A percentile compares a stretch with the other conserved stretches of the same genome.
Evolutionary conservation across 768 basidiomycete genomes (phyloP).

Genomic region (Kwoniella sp.): DNA sequence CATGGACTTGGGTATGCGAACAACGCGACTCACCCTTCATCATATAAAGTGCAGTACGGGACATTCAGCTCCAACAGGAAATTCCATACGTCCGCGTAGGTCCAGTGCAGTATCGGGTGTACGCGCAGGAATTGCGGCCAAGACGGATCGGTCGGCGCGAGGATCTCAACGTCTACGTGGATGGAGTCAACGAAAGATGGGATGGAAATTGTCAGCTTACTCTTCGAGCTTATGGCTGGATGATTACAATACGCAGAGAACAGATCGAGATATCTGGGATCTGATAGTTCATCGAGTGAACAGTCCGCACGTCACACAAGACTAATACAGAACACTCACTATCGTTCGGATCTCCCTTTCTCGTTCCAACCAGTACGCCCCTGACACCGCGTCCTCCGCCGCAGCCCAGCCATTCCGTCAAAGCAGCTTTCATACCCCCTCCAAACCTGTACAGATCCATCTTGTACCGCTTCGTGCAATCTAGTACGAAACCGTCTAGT

Average conservation of each 20-base stretch:
- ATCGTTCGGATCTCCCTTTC: slow-evolving; percentile 89
- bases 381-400: slow-evolving; percentile 60
- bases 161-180: slow-evolving; percentile 29
- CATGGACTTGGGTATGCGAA: background rate
- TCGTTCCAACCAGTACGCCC: slow-evolving; percentile 85
- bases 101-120: slow-evolving; percentile 96
- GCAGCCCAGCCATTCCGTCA: slow-evolving; percentile 70
- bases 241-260: no score
- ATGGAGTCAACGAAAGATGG: background rate
- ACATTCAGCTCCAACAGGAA: slow-evolving; percentile 75
- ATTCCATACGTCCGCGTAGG: slow-evolving; percentile 83
- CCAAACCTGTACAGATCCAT: slow-evolving; percentile 72
- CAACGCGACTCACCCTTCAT: slow-evolving; percentile 70
- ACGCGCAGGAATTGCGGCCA: slow-evolving; percentile 91
- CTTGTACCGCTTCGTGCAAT: slow-evolving; percentile 66
- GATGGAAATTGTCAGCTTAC: no score
- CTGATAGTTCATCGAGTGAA: no score
- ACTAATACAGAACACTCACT: slow-evolving; percentile 71
- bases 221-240: no score
- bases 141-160: slow-evolving; percentile 72
- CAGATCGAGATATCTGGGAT: no score
- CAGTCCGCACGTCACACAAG: no score
- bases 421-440: slow-evolving; percentile 71
- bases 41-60: slow-evolving; percentile 86
- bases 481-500: slow-evolving; percentile 80